A percentile compares a stretch with the other conserved stretches of the same genome.
These are phyloP conservation scores for Canavalia gladiata DNA, from an alignment of 306 rosid species.

Conservation along the genomic window DNA sequence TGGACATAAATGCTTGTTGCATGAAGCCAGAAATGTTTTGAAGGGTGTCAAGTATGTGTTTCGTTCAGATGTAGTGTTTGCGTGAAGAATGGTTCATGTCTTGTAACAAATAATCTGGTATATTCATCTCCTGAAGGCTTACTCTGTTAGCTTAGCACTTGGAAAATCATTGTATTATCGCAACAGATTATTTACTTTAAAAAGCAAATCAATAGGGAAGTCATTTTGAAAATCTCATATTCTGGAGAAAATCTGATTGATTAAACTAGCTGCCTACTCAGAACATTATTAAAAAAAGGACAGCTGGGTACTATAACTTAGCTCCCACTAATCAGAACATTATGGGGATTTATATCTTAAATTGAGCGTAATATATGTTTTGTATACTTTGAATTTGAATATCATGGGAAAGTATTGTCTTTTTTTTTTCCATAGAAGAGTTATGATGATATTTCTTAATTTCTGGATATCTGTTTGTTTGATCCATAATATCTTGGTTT, in stretches of 20 bases:
- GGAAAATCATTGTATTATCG: background rate
- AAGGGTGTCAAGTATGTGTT: slow-evolving; percentile 88
- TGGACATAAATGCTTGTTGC: slow-evolving; percentile 90
- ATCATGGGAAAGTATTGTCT: slow-evolving; percentile 2
- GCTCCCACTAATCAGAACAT: background rate
- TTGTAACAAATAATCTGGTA: slow-evolving; percentile 39
- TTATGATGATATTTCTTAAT: background rate
- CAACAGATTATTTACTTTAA: slow-evolving; percentile 12
- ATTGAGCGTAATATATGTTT: background rate
- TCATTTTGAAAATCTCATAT: background rate
- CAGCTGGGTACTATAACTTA: slow-evolving; percentile 2
- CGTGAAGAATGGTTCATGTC: slow-evolving; percentile 57
- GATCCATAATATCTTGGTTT: background rate
- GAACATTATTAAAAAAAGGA: slow-evolving; percentile 6
- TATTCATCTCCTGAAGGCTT: slow-evolving; percentile 38
- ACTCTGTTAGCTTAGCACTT: slow-evolving; percentile 32
- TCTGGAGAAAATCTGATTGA: slow-evolving; percentile 24
- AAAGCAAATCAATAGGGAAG: slow-evolving; percentile 7
- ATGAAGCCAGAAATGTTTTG: slow-evolving; percentile 87
- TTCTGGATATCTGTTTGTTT: slow-evolving; percentile 16
- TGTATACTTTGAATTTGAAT: slow-evolving; percentile 15
- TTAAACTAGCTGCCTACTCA: slow-evolving; percentile 7
- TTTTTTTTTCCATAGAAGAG: background rate
- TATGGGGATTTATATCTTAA: slow-evolving; percentile 3
- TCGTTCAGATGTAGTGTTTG: slow-evolving; percentile 85